Conservation (phyloP, 768 basidiomycete species). For the Collybia mongolica region DNA sequence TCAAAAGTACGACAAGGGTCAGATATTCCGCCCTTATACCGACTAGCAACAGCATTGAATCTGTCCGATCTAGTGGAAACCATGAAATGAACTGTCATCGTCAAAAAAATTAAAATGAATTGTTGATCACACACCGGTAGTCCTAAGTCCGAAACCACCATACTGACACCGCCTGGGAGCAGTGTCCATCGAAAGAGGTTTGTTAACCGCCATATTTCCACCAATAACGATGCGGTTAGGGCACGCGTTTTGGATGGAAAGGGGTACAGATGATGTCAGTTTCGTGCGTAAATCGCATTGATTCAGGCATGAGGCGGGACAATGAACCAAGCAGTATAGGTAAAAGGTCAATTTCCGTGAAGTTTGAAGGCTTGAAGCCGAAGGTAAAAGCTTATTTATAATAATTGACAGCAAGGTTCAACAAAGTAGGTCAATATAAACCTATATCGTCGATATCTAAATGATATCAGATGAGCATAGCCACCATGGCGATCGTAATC, state of each 20-base stretch:
- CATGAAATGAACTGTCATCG: slow-evolving; percentile 10
- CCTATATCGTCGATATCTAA: background rate
- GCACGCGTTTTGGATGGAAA: too few species aligned
- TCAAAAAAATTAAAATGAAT: slow-evolving; percentile 12
- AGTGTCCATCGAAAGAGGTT: background rate
- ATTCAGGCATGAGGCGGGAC: too few species aligned
- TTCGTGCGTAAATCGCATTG: too few species aligned
- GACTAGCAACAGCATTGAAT: too few species aligned
- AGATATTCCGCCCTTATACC: too few species aligned
- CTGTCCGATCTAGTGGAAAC: background rate
- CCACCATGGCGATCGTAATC: slow-evolving; percentile 8
- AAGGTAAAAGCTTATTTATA: background rate
- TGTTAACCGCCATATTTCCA: background rate
- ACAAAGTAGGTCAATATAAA: too few species aligned
- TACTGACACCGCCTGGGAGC: slow-evolving; percentile 6
- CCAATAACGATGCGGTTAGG: background rate
- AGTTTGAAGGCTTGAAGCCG: too few species aligned
- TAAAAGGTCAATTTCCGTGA: too few species aligned
- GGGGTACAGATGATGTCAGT: too few species aligned
- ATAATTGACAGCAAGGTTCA: too few species aligned
- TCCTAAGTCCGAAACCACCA: background rate
- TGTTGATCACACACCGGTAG: slow-evolving; percentile 10
- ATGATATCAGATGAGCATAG: background rate
- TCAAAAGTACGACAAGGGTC: background rate
- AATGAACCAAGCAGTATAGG: too few species aligned